phyloP scores from a whole-genome alignment of 2,329 filamentous ascomycete species.

The Neonectria faginata region DNA sequence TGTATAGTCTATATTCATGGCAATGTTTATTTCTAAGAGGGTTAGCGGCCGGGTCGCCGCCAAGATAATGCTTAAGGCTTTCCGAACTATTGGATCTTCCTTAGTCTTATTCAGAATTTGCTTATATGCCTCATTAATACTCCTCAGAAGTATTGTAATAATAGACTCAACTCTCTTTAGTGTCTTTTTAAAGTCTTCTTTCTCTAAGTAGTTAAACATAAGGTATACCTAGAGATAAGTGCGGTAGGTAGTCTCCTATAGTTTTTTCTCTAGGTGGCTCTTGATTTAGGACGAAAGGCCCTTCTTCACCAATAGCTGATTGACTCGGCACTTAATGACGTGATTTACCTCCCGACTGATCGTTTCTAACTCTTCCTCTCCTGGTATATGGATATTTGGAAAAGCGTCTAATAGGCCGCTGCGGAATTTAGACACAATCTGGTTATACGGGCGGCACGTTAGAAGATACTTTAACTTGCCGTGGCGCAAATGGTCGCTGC shows the following conservation, averaged over 20 bases:
- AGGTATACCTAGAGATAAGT: constrained; percentile 55
- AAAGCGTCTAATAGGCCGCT: constrained; percentile 33
- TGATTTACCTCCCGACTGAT: constrained; percentile 52
- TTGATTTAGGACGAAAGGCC: too few relatives aligned
- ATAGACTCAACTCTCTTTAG: constrained; percentile 28
- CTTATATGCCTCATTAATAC: constrained; percentile 47
- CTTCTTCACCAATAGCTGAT: constrained; percentile 35
- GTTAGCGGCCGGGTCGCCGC: constrained; percentile 44
- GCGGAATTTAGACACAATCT: constrained; percentile 46
- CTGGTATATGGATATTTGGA: constrained; percentile 50
- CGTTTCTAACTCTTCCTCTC: constrained; percentile 50
- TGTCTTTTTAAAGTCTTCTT: constrained; percentile 38
- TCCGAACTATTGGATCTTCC: constrained; percentile 33
- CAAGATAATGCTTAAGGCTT: constrained; percentile 43
- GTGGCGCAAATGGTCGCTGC: neutral
- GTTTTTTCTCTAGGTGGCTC: too few relatives aligned
- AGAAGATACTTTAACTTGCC: constrained; percentile 50
- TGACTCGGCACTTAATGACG: constrained; percentile 48
- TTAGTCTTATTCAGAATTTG: constrained; percentile 42
- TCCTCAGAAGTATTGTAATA: constrained; percentile 43
- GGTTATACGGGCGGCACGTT: constrained; percentile 51
- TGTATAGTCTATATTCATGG: constrained; percentile 36
- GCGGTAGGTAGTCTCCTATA: too few relatives aligned
- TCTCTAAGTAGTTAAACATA: constrained; percentile 48
- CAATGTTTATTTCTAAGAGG: constrained; percentile 46